Conservation (phyloP, 202 grass and related monocot species). For the Zoysia matrella region DNA sequence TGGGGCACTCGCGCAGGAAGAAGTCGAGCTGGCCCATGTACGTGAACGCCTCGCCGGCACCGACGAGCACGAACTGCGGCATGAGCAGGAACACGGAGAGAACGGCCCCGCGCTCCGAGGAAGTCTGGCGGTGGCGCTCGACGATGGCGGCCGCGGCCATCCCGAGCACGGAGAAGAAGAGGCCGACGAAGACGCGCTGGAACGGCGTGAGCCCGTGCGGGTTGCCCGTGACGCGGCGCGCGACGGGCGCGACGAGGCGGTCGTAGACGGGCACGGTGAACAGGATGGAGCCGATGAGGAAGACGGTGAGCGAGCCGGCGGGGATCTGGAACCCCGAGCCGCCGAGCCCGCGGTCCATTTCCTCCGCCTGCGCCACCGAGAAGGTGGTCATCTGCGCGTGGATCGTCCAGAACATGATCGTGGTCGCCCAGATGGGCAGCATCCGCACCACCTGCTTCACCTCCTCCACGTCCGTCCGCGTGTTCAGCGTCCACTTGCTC, state of each 20-base stretch:
- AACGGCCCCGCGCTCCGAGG: constrained; percentile 22
- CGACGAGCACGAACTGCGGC: constrained; percentile 84
- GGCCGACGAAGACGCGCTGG: constrained; percentile 74
- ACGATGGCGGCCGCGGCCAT: constrained; percentile 67
- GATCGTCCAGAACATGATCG: no score
- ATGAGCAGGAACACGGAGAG: constrained; percentile 81
- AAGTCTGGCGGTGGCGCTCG: constrained; percentile 50
- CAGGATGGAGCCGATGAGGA: constrained; percentile 90
- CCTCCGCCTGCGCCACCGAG: constrained; percentile 82
- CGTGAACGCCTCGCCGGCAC: constrained; percentile 78
- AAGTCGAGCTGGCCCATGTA: constrained; percentile 98
- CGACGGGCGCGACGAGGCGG: constrained; percentile 55
- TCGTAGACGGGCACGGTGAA: constrained; percentile 88
- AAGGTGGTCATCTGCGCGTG: constrained; percentile 24
- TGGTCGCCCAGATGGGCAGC: no score
- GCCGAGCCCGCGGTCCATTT: constrained; percentile 76
- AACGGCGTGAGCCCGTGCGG: constrained; percentile 82
- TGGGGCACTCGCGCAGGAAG: constrained; percentile 88
- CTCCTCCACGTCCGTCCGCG: no score
- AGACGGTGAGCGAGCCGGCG: constrained; percentile 81
- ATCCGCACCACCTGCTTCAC: no score
- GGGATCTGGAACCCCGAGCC: constrained; percentile 64
- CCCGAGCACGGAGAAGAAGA: constrained; percentile 56
- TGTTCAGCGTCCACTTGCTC: no score
- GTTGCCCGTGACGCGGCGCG: constrained; percentile 54